These are phyloP conservation scores for Amaranthus cruentus DNA, from an alignment of 148 eudicot genomes.

Conservation along the genomic window DNA sequence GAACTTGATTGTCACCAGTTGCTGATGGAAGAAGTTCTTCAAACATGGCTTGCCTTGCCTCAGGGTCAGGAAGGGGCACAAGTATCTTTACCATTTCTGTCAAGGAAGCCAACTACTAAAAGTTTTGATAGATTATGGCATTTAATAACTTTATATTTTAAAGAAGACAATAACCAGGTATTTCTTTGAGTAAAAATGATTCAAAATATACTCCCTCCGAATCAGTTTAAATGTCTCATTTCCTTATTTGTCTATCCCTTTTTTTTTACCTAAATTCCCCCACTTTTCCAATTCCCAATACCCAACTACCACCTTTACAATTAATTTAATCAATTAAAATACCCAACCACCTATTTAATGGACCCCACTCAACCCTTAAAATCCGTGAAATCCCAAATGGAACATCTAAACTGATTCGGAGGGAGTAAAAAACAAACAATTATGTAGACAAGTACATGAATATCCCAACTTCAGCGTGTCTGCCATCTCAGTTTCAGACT, in stretches of 20 bases:
- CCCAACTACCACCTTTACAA: no score
- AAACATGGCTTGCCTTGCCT: constrained; percentile 88
- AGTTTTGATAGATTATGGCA: background rate
- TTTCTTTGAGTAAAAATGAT: background rate
- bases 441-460: background rate
- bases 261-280: no score
- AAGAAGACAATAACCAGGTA: background rate
- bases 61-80: constrained; percentile 95
- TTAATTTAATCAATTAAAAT: no score
- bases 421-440: background rate
- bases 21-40: constrained; percentile 70
- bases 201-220: background rate
- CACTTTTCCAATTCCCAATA: no score
- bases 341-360: no score
- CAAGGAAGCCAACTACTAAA: constrained; percentile 17
- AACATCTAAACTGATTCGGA: no score
- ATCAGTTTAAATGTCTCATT: no score
- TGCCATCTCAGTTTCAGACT: background rate
- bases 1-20: constrained; percentile 47
- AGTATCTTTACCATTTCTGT: constrained; percentile 54
- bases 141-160: background rate
- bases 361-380: no score
- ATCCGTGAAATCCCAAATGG: no score
- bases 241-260: no score
- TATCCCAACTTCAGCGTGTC: background rate